Conservation (phyloP, 2,329 filamentous ascomycete species). For the Trichophyton benhamiae region DNA sequence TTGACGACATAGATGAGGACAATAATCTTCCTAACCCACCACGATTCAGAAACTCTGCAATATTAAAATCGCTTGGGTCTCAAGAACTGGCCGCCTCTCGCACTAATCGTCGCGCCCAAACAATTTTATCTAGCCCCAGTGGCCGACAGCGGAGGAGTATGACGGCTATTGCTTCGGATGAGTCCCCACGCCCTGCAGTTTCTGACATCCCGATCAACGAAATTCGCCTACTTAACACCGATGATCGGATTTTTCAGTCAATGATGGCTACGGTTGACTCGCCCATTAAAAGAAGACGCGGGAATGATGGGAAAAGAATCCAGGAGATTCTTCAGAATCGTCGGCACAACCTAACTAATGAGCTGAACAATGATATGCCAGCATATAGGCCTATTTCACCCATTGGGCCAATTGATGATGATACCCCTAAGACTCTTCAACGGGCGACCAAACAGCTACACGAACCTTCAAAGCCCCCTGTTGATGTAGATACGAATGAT, state of each 20-base stretch:
- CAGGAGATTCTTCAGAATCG: background rate
- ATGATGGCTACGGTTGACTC: slow-evolving; percentile 24
- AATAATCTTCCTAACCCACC: slow-evolving; percentile 2
- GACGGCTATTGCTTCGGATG: slow-evolving; percentile 32
- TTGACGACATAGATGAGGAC: background rate
- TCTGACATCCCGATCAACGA: slow-evolving; percentile 20
- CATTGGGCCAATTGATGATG: background rate
- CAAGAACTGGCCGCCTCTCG: slow-evolving; percentile 2
- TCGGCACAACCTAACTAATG: slow-evolving; percentile 65
- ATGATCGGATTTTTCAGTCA: slow-evolving; percentile 30
- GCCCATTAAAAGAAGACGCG: slow-evolving; percentile 28
- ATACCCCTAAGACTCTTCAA: background rate
- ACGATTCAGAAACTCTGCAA: background rate
- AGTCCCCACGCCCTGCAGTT: slow-evolving; percentile 23
- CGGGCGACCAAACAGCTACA: background rate
- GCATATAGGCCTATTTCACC: slow-evolving; percentile 67
- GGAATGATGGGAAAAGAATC: slow-evolving; percentile 22
- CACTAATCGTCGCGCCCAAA: slow-evolving; percentile 7
- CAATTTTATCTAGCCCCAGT: slow-evolving; percentile 28
- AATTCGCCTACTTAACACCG: slow-evolving; percentile 27
- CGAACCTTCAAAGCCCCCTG: background rate
- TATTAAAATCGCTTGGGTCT: background rate
- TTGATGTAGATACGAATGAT: slow-evolving; percentile 13
- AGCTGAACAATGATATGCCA: slow-evolving; percentile 56
- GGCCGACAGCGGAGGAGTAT: slow-evolving; percentile 27